phyloP scores from a whole-genome alignment of 495 filamentous ascomycete genomes.

The Polyplosphaeria fusca region DNA sequence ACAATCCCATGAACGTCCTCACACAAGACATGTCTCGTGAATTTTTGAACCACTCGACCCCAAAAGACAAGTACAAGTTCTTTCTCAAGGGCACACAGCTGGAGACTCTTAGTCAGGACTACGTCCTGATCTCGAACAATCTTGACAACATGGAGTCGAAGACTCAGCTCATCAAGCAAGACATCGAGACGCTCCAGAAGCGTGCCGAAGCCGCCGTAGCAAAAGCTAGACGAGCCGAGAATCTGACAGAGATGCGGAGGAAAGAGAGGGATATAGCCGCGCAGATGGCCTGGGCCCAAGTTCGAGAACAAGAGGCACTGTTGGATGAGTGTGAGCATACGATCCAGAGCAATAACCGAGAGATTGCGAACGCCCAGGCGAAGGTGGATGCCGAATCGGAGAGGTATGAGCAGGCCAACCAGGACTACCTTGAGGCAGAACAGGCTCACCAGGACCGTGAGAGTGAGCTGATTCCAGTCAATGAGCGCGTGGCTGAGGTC shows the following conservation, averaged over 20 bases:
- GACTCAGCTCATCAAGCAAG: constrained; percentile 47
- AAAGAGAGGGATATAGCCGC: not conserved
- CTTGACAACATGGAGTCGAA: constrained; percentile 68
- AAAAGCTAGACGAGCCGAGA: constrained; percentile 49
- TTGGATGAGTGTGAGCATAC: constrained; percentile 32
- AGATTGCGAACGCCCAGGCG: constrained; percentile 44
- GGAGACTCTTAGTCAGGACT: constrained; percentile 88
- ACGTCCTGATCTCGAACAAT: constrained; percentile 68
- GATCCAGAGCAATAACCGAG: constrained; percentile 46
- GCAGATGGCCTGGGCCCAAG: constrained; percentile 20
- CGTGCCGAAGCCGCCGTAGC: constrained; percentile 42
- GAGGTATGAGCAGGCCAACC: constrained; percentile 46
- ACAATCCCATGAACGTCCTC: constrained; percentile 97
- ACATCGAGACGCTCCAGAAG: constrained; percentile 49
- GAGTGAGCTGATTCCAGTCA: constrained; percentile 43
- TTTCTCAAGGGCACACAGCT: constrained; percentile 95
- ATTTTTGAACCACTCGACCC: constrained; percentile 80
- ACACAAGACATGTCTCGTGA: constrained; percentile 94
- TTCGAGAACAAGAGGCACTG: constrained; percentile 9
- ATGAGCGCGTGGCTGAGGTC: constrained; percentile 40
- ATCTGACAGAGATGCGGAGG: constrained; percentile 36
- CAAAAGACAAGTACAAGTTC: constrained; percentile 88
- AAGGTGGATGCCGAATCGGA: constrained; percentile 41
- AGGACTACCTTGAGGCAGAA: constrained; percentile 37
- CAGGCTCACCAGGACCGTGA: constrained; percentile 37